phyloP scores from a whole-genome alignment of 306 rosid species.

The Urtica urens region DNA sequence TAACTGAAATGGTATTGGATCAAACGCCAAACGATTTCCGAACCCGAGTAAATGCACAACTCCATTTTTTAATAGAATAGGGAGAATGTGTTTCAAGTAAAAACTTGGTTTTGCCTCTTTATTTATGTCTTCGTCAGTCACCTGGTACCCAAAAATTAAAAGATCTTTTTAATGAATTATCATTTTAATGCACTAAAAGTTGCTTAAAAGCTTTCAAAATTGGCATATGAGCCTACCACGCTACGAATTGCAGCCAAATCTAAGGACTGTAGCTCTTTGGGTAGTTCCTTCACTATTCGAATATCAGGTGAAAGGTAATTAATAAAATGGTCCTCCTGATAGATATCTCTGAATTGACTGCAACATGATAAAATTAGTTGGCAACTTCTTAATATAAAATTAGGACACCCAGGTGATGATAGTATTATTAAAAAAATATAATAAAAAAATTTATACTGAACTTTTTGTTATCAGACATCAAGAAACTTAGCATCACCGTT shows the following conservation, averaged over 20 bases:
- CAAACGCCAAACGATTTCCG: slow-evolving; percentile 96
- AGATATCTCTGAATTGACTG: slow-evolving; percentile 88
- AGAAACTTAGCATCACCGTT: too few relatives aligned
- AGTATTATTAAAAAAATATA: too few relatives aligned
- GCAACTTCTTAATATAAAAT: slow-evolving; percentile 26
- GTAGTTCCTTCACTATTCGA: slow-evolving; percentile 86
- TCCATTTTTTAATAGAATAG: slow-evolving; percentile 67
- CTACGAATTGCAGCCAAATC: slow-evolving; percentile 83
- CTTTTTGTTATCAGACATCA: too few relatives aligned
- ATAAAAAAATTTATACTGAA: too few relatives aligned
- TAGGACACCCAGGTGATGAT: too few relatives aligned
- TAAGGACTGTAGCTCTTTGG: slow-evolving; percentile 63
- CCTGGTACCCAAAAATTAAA: slow-evolving; percentile 40
- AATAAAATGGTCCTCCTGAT: slow-evolving; percentile 85
- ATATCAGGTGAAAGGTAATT: slow-evolving; percentile 79
- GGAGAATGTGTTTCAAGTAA: slow-evolving; percentile 68
- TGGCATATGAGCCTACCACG: slow-evolving; percentile 44
- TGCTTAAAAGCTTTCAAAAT: neutral
- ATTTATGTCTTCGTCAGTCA: slow-evolving; percentile 67
- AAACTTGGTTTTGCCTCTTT: slow-evolving; percentile 95
- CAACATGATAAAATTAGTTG: slow-evolving; percentile 33
- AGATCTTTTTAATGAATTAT: slow-evolving; percentile 7
- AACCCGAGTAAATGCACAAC: slow-evolving; percentile 84
- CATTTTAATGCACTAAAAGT: too few relatives aligned
- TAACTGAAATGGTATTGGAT: slow-evolving; percentile 68